Conservation (phyloP, 1,284 basidiomycete species). For the Somion occarium region DNA sequence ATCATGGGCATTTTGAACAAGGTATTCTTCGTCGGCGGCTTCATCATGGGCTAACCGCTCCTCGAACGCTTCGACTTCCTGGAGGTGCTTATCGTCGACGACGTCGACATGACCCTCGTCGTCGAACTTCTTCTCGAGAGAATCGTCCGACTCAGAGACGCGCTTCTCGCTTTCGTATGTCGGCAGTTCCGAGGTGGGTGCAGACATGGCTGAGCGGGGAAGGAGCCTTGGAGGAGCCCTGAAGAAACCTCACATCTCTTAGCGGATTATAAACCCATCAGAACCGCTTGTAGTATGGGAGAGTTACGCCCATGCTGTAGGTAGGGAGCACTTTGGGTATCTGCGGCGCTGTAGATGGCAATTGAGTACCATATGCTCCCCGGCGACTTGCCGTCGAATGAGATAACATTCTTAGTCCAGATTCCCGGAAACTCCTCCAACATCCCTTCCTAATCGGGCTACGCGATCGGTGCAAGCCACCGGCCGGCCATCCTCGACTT, state of each 20-base stretch:
- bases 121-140: constrained; percentile 17
- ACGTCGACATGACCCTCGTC: constrained; percentile 10
- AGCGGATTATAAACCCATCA: constrained; percentile 4
- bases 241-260: background rate
- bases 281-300: no score
- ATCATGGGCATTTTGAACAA: constrained; percentile 30
- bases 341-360: no score
- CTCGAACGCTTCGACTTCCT: constrained; percentile 31
- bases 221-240: constrained; percentile 10
- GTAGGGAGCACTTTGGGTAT: no score
- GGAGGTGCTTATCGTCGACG: constrained; percentile 22
- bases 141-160: constrained; percentile 13
- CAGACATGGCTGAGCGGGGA: constrained; percentile 15
- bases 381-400: no score
- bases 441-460: no score
- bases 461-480: no score
- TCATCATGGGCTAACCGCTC: constrained; percentile 32
- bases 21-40: constrained; percentile 27
- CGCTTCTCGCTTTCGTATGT: constrained; percentile 19
- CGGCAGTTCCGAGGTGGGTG: constrained; percentile 11
- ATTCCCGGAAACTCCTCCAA: no score
- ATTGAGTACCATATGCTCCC: no score
- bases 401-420: no score
- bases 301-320: no score
- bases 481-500: no score